phyloP scores from a whole-genome alignment of 2,329 filamentous ascomycete species.

The Polychaeton citri region DNA sequence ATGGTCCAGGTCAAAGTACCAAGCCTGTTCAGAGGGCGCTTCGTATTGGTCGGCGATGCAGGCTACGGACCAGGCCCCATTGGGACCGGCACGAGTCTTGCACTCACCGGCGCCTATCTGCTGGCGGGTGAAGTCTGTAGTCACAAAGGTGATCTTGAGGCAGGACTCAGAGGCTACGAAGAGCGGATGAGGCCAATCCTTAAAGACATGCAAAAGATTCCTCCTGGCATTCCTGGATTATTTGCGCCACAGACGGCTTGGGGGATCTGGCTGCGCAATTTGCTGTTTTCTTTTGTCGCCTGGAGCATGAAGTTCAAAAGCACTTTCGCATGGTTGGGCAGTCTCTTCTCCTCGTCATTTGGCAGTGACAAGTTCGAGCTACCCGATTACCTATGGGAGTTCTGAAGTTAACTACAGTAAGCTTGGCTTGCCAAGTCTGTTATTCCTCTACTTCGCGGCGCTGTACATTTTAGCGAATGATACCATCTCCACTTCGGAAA shows the following conservation, averaged over 20 bases:
- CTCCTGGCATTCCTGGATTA: constrained; percentile 21
- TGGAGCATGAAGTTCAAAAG: too few relatives aligned
- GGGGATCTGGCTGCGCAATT: constrained; percentile 34
- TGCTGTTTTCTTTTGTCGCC: constrained; percentile 26
- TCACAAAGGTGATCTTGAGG: constrained; percentile 13
- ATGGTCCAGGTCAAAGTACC: constrained; percentile 22
- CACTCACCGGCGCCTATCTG: constrained; percentile 36
- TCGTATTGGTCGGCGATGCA: constrained; percentile 29
- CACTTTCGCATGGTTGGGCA: too few relatives aligned
- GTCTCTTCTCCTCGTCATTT: too few relatives aligned
- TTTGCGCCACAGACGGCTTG: constrained; percentile 33
- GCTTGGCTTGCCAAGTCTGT: too few relatives aligned
- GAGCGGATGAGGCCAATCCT: constrained; percentile 32
- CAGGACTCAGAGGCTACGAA: constrained; percentile 34
- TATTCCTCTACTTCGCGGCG: too few relatives aligned
- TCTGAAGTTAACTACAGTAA: too few relatives aligned
- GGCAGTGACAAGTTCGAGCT: too few relatives aligned
- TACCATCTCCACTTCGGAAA: too few relatives aligned
- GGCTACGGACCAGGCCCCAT: constrained; percentile 23
- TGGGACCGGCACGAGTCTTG: constrained; percentile 23
- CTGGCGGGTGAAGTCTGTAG: constrained; percentile 37
- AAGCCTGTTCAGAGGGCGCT: constrained; percentile 19
- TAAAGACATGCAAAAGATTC: constrained; percentile 21
- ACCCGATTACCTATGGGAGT: too few relatives aligned
- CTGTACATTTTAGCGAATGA: too few relatives aligned